phyloP scores from a whole-genome alignment of 2,329 filamentous ascomycete species.

The Sphaerostilbella broomeana region DNA sequence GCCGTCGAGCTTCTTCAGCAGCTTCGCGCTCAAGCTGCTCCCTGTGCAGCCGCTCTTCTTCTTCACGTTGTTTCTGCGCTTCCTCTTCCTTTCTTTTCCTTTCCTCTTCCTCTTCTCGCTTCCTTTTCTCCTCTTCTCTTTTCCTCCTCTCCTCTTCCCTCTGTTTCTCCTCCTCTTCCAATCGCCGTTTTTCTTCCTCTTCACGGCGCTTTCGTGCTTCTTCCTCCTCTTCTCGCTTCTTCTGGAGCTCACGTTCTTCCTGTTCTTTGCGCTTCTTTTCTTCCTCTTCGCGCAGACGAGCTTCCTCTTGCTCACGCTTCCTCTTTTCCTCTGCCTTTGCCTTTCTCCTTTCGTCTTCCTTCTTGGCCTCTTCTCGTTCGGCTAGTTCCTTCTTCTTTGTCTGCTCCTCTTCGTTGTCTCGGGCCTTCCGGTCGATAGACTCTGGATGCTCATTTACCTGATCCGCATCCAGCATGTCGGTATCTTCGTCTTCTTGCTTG shows the following conservation, averaged over 20 bases:
- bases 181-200: constrained; percentile 30
- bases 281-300: constrained; percentile 26
- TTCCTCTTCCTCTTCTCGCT: constrained; percentile 29
- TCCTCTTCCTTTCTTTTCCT: constrained; percentile 29
- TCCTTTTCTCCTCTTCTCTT: constrained; percentile 35
- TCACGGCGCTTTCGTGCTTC: constrained; percentile 26
- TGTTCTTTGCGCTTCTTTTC: constrained; percentile 28
- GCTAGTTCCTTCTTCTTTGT: constrained; percentile 26
- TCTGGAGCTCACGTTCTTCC: constrained; percentile 31
- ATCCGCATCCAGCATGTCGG: constrained; percentile 48
- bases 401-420: constrained; percentile 30
- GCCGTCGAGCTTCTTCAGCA: constrained; percentile 42
- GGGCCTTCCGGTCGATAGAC: constrained; percentile 28
- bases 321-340: constrained; percentile 32
- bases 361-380: constrained; percentile 29
- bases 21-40: constrained; percentile 43
- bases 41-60: constrained; percentile 39
- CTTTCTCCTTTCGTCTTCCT: constrained; percentile 26
- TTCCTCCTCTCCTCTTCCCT: constrained; percentile 31
- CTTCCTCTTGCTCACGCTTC: constrained; percentile 27
- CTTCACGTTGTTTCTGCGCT: constrained; percentile 34
- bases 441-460: constrained; percentile 23
- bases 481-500: constrained; percentile 50
- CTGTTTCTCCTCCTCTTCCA: constrained; percentile 33
- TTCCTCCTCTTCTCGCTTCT: constrained; percentile 32